Base-by-base conservation (phyloP, 148 eudicot species). In the Nyssa sinensis region DNA sequence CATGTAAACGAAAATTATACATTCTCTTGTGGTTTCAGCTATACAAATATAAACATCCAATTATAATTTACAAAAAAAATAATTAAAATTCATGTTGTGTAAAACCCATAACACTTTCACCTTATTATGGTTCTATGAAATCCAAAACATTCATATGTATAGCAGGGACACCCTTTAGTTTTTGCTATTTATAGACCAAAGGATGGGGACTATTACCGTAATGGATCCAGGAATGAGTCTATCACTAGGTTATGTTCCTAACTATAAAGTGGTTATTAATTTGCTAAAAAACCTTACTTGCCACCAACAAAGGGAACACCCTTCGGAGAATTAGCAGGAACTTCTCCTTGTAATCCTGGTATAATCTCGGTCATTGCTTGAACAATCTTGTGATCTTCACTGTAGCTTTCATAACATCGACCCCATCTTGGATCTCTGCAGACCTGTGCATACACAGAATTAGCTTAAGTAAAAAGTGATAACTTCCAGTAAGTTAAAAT, bases 351-450 rank as follows among this genome's bases (percentile, higher is more conserved):
- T 62, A 88, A 79, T 66, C 91, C 91, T 12, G 83, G 74, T 32
- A 88, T 81, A 33, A 88, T 77, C 73, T 79, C 78, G 27, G 88
- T 88, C 91, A 88, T 81, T 57, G 65, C 66, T 31, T 83, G 81
- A 55, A 88, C 91, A 35, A 88, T 64, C 25, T 66, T 74, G 25
- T 80, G 88, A 70, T 88, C 85, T 73, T 88, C 88, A 34, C 91
- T 88, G 35, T 77, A 85, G 77, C 88, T 88, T 66, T 88, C 88
- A 13, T 79, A 88, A 49, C 91, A 88, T 64, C 91, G 74, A 23
- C 88, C 88, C 88, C 91, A 88, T 77, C 91, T 85, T 7, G 91
- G 91, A 77, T 88, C 91, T 81, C 91, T 79, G 53, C 91, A 88
- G 9, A 88, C 88, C 90, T 87, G 72, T 70, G 3, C 16, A 65